Evolutionary conservation across 2,329 filamentous ascomycete species (phyloP), one percentile per base, ranked within the genome.

Genomic region (Blastomyces gilchristii): DNA sequence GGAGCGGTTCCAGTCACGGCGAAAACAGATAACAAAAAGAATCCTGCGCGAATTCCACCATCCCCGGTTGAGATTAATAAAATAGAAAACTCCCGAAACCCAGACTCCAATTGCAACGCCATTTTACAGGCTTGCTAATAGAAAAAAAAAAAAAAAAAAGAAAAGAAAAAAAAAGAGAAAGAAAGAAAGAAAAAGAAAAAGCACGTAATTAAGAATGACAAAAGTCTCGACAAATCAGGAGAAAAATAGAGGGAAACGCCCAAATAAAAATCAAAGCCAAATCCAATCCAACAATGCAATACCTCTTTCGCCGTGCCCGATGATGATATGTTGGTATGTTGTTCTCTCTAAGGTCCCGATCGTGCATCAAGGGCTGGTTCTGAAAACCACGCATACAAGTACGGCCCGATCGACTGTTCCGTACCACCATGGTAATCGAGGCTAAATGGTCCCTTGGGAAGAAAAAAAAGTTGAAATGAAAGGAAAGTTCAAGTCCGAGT

Each of bases 251-350:
- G 31, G 52, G 52, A 28, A 54, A 54, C 6, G 5, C 18, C 14
- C 4, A 18, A 43, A 18, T 14, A 11, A 28, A 28, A 50, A 50
- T 12, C 25, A 22, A 25, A 57, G 11, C 22, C 14, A 47, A 37
- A 49, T 9, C 25, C 25, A 37, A 58, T 8, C n/a, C 12, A 58
- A 43, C 41, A 37, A 31, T 58, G 12, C 41, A 37, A 31, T 58
- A 59, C 41, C 41, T 43, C 57, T 59, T 59, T 59, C 43, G 43
- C 57, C 57, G n/a, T n/a, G 12, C 22, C 49, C 43, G 4, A 43
- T 43, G 41, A 43, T 43, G 41, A 16, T 49, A 59, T 49, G 57
- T 31, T 59, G 57, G 18, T 22, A 28, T 59, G 25, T 41, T 25
- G 54, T 14, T 8, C 18, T 39, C 22, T 14, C 34, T 0, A 9